These are phyloP conservation scores for Dothidotthia symphoricarpi DNA, from an alignment of 2,329 filamentous ascomycete genomes.

Conservation along the genomic window DNA sequence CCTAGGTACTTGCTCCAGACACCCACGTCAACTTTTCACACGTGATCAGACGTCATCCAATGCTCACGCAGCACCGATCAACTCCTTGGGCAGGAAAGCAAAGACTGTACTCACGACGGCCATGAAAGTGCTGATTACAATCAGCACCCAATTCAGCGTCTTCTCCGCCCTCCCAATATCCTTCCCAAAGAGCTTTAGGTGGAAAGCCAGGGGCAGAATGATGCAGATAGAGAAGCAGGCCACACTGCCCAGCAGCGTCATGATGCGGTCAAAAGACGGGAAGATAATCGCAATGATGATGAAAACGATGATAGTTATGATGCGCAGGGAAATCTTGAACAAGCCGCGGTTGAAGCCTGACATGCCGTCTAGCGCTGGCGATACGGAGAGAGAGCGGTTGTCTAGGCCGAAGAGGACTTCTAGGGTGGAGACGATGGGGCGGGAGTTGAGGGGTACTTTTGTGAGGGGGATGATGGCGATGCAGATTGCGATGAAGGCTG, in stretches of 20 bases:
- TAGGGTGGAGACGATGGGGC: conserved; percentile 80
- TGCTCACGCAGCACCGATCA: conserved; percentile 15
- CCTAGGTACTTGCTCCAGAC: too few relatives aligned
- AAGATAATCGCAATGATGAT: conserved; percentile 71
- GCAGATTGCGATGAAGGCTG: conserved; percentile 78
- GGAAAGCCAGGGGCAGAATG: conserved; percentile 83
- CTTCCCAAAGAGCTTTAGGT: conserved; percentile 81
- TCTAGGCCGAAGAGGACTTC: conserved; percentile 79
- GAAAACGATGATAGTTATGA: conserved; percentile 68
- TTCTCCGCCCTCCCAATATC: conserved; percentile 66
- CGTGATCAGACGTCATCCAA: too few relatives aligned
- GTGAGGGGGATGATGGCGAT: conserved; percentile 92
- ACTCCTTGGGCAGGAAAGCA: conserved; percentile 78
- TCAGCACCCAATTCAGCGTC: conserved; percentile 64
- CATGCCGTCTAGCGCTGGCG: conserved; percentile 52
- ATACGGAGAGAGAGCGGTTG: conserved; percentile 51
- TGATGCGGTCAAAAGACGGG: conserved; percentile 84
- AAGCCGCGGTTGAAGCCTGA: conserved; percentile 58
- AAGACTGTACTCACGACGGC: conserved; percentile 79
- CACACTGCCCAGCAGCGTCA: conserved; percentile 85
- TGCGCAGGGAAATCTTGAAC: conserved; percentile 60
- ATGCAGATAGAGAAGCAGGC: conserved; percentile 94
- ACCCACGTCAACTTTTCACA: too few relatives aligned
- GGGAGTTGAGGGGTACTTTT: conserved; percentile 87
- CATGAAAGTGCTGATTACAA: conserved; percentile 66